Evolutionary conservation across 2,329 filamentous ascomycete species (phyloP).

Genomic region (Aspergillus viridinutans): DNA sequence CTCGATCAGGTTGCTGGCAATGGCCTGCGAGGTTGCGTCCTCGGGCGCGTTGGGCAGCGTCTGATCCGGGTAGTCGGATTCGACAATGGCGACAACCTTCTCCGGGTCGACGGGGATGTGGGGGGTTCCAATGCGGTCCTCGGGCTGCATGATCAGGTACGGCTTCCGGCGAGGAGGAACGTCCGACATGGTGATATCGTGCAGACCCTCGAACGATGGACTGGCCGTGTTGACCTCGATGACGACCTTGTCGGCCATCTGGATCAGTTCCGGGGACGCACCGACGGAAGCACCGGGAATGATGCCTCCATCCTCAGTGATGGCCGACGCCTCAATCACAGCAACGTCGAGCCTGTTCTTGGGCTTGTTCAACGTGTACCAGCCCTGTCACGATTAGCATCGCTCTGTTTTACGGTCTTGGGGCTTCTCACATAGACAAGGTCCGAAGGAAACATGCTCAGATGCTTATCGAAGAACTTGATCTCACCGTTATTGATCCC

Average conservation of each 20-base stretch:
- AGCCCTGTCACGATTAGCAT: conserved; percentile 50
- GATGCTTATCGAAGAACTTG: conserved; percentile 89
- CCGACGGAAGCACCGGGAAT: conserved; percentile 83
- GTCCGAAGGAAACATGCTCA: conserved; percentile 88
- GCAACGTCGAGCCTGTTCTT: conserved; percentile 74
- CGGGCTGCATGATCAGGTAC: conserved; percentile 77
- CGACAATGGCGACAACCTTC: conserved; percentile 77
- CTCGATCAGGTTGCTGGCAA: conserved; percentile 77
- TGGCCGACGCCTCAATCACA: conserved; percentile 80
- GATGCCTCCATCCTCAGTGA: conserved; percentile 84
- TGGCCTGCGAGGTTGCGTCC: conserved; percentile 67
- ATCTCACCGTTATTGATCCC: conserved; percentile 86
- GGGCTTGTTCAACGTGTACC: conserved; percentile 75
- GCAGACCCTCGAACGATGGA: conserved; percentile 79
- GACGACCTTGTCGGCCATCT: conserved; percentile 90
- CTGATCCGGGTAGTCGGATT: conserved; percentile 77
- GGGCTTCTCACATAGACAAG: conserved; percentile 63
- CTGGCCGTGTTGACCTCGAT: conserved; percentile 87
- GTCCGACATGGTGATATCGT: conserved; percentile 89
- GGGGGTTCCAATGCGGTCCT: conserved; percentile 79
- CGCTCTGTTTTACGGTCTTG: conserved; percentile 3
- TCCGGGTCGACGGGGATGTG: conserved; percentile 81
- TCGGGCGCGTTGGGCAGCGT: conserved; percentile 71
- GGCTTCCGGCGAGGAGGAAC: conserved; percentile 76
- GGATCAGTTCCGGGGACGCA: conserved; percentile 77